These are phyloP conservation scores for Solanum pennellii DNA, from an alignment of 257 asterid species.

Conservation along the genomic window DNA sequence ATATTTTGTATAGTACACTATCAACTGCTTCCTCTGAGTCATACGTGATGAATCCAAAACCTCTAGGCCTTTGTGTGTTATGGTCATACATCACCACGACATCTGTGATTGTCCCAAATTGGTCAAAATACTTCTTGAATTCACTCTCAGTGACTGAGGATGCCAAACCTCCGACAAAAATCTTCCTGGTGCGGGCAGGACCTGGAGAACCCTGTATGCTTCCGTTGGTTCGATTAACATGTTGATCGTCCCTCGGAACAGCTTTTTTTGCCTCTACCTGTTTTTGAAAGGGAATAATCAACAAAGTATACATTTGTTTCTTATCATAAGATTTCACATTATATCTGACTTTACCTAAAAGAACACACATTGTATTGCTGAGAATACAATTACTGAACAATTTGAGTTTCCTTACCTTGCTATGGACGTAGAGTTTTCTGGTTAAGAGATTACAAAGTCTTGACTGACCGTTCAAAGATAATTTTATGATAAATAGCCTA, in stretches of 20 bases:
- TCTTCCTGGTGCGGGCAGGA: conserved; percentile 67
- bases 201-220: conserved; percentile 66
- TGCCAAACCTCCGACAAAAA: conserved; percentile 85
- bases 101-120: conserved; percentile 66
- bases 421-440: neutral
- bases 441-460: neutral
- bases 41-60: conserved; percentile 79
- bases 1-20: conserved; percentile 53
- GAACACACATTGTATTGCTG: neutral
- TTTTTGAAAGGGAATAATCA: neutral
- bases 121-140: conserved; percentile 77
- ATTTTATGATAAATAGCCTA: neutral
- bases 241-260: conserved; percentile 77
- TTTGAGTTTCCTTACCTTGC: neutral
- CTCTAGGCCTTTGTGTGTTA: conserved; percentile 91
- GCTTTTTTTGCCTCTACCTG: conserved; percentile 97
- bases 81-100: conserved; percentile 95
- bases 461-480: neutral
- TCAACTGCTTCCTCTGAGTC: conserved; percentile 83
- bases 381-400: neutral
- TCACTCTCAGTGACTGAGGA: conserved; percentile 72
- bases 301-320: neutral
- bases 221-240: conserved; percentile 21
- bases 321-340: neutral
- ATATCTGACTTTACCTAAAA: neutral